Base-by-base conservation (phyloP, 768 basidiomycete genomes). In the Lentinula guzmanii region DNA sequence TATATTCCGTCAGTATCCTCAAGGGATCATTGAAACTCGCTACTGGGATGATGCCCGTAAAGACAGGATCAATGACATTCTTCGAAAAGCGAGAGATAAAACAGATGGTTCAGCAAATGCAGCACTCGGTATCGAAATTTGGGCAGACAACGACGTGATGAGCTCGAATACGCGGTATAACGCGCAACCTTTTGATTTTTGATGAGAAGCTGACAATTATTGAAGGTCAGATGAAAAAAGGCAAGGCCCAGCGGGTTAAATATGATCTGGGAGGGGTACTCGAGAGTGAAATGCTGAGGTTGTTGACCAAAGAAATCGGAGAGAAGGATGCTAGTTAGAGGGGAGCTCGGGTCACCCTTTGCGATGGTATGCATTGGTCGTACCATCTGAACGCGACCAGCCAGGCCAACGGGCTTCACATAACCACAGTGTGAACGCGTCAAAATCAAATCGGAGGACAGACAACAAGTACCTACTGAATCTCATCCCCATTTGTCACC, bases 121-220 rank as follows among this genome's bases (percentile, higher is more conserved):
- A 18, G 52, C 73, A 5, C 64, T 73, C 10, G 76, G 76, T 50
- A 76, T 85, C 60, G 69, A 72, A 0, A 67, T 81, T 13, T 75
- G 77, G 67, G 60, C 68, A 0, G 74, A 77, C 3, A 68, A 74
- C 5, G 76, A 82, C 58, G 72, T 79, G 5, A 72, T 82, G 60
- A 78, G 80, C 60, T 75, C 72, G 1, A 68, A 72, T 46, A 84
- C 82, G 0, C 72, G 71, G 15, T 72, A 80, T 1, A 75, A 75
- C 33, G 69, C 68, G 2, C 80, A 83, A 63, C 82, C 21, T 21
- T 21, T 21, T 21, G 21, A 21, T 77, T 0, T 79, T 74, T 56
- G 68, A 76, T 0, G 81, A 83, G 55, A 85, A 84, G 63, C 66
- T 74, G 10, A 66, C 66, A 10, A 42, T 42, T 21, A 52, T 61